Percentiles rank a stretch among this genome's conserved stretches.
Conservation (phyloP, 345 rosid genomes). For the Salix caprea region DNA sequence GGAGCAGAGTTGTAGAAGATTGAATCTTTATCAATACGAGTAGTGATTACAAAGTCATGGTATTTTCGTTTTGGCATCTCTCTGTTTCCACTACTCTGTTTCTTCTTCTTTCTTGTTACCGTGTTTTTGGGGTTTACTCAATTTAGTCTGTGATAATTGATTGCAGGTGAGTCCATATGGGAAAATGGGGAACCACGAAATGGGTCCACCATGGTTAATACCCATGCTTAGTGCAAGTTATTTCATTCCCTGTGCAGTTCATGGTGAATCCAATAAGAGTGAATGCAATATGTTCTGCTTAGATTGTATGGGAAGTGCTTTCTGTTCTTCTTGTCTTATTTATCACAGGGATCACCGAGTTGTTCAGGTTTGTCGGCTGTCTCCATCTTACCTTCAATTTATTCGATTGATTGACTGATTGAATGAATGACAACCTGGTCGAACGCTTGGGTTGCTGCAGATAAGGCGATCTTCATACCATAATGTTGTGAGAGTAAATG, state of each 20-base stretch:
- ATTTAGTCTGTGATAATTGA: not conserved
- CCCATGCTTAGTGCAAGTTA: conserved; percentile 69
- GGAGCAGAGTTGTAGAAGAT: too few species aligned
- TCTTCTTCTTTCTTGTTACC: too few species aligned
- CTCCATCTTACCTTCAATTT: not conserved
- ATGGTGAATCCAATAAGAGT: conserved; percentile 60
- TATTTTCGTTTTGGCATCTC: too few species aligned
- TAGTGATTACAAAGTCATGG: too few species aligned
- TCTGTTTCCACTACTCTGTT: too few species aligned
- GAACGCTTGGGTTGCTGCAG: conserved; percentile 29
- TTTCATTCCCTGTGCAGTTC: conserved; percentile 61
- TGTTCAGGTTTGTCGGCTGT: conserved; percentile 52
- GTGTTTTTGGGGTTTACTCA: not conserved
- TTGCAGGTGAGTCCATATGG: conserved; percentile 17
- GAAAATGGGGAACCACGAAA: conserved; percentile 9
- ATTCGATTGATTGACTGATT: not conserved
- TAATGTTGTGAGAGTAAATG: conserved; percentile 85
- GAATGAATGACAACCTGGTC: not conserved
- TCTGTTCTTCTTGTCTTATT: conserved; percentile 67
- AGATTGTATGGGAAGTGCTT: conserved; percentile 57
- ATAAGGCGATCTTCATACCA: conserved; percentile 93
- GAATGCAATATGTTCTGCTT: conserved; percentile 90
- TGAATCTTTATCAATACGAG: too few species aligned
- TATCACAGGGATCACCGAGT: conserved; percentile 65
- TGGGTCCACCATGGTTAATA: conserved; percentile 64